Evolutionary conservation across 345 rosid species (phyloP).

Genomic region (Boechera divaricarpa): DNA sequence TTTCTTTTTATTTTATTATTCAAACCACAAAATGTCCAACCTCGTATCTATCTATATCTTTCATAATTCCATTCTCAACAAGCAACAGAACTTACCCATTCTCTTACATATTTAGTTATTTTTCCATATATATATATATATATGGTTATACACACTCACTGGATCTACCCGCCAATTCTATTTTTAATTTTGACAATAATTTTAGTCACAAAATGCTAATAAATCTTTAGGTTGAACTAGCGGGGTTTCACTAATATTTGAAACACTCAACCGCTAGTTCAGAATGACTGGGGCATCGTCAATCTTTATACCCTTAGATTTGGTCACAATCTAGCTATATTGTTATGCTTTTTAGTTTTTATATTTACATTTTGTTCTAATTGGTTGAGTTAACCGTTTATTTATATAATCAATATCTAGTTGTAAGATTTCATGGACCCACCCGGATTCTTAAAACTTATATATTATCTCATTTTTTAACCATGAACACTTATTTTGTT

Average conservation of each 20-base stretch:
- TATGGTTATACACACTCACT: background rate
- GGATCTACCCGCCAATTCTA: slow-evolving; percentile 4
- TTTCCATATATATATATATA: background rate
- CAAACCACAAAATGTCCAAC: background rate
- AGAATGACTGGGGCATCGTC: background rate
- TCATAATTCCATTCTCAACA: background rate
- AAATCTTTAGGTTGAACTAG: background rate
- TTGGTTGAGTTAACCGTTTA: slow-evolving; percentile 8
- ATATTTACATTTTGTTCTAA: background rate
- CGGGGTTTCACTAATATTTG: background rate
- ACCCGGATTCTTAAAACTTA: slow-evolving; percentile 13
- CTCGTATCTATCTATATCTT: background rate
- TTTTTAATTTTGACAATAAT: background rate
- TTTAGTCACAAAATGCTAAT: background rate
- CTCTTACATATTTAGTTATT: background rate
- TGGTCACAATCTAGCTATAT: slow-evolving; percentile 2
- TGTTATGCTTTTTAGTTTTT: background rate
- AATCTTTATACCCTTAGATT: slow-evolving; percentile 9
- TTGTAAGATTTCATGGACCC: slow-evolving; percentile 7
- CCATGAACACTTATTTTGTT: background rate
- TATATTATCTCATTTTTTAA: background rate
- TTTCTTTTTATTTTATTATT: background rate
- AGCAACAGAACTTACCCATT: background rate
- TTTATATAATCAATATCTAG: background rate
- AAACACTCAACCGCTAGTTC: slow-evolving; percentile 16